Evolutionary conservation across 345 rosid genomes (phyloP), one percentile per base, ranked within the genome.

Genomic region (Cochlearia excelsa): DNA sequence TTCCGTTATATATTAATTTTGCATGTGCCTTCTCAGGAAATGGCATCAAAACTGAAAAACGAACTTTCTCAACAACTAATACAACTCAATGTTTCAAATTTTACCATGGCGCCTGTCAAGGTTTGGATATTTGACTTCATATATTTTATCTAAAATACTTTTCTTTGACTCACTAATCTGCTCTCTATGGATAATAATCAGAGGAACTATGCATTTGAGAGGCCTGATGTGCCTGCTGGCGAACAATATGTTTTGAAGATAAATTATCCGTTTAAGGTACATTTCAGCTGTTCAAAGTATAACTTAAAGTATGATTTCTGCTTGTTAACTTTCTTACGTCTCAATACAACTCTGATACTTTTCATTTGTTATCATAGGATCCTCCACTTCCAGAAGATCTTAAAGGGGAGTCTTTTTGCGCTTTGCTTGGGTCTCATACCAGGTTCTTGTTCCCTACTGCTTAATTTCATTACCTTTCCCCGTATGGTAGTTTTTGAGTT

Each of bases 221-320:
- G 84, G 67, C 65, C 80, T 60, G 96, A 87, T 66, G 78, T 93
- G 55, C 90, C 95, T 71, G 39, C 60, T 30, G 96, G 96, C 30
- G 95, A 93, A 76, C 88, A 81, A 70, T 89, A 84, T 73, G 85
- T 81, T 11, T 78, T 93, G 61, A 89, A 93, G 78, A 82, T 93
- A 70, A 89, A 78, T 71, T 93, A 93, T 67, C 81, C 99, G 56
- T 89, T 85, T 79, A 85, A 87, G 99, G 99, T 93, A 81, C 40
- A 27, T 23, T 39, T 35, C 45, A 58, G 48, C 34, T 60, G 27
- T 26, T 5, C 46, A 37, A 49, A 35, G 3, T 49, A 2, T 46
- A 41, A 46, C 16, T 40, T 10, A 46, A 54, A 59, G 9, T 6
- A 1, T 4, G 29, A 2, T 53, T 38, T 4, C 48, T 33, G 9